Conservation (phyloP, 108 stramenopile species). For the Nannochloropsis salina region DNA sequence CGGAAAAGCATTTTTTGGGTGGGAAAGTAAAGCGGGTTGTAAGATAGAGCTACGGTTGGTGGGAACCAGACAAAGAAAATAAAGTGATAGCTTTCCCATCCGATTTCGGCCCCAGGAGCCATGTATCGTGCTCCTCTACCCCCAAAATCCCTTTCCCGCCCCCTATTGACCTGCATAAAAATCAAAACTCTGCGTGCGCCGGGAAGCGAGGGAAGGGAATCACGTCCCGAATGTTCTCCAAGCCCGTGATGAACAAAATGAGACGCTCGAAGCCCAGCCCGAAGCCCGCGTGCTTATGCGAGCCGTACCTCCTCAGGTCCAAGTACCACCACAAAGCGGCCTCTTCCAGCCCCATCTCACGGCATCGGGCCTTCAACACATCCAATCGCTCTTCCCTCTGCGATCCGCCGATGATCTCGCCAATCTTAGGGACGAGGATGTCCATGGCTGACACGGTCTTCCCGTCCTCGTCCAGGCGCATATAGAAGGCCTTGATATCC, state of each 20-base stretch:
- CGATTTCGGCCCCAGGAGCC: too few relatives aligned
- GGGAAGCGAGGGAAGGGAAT: constrained; percentile 87
- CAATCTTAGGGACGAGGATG: constrained; percentile 70
- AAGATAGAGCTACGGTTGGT: too few relatives aligned
- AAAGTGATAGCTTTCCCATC: too few relatives aligned
- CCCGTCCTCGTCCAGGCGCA: constrained; percentile 78
- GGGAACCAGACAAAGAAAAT: too few relatives aligned
- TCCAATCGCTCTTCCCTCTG: constrained; percentile 80
- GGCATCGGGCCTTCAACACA: constrained; percentile 63
- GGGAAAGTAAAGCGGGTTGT: too few relatives aligned
- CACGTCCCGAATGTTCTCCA: constrained; percentile 86
- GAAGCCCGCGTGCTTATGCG: constrained; percentile 86
- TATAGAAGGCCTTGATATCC: constrained; percentile 93
- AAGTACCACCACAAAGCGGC: constrained; percentile 77
- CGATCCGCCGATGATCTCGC: constrained; percentile 83
- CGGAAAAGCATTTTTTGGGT: too few relatives aligned
- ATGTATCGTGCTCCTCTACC: too few relatives aligned
- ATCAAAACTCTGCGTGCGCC: constrained; percentile 74
- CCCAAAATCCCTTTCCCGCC: too few relatives aligned
- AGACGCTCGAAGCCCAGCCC: constrained; percentile 91
- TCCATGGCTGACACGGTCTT: constrained; percentile 80
- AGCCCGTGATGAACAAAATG: constrained; percentile 47
- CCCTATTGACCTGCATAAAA: neutral
- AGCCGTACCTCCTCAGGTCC: constrained; percentile 75
- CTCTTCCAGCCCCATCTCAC: constrained; percentile 63